Conservation (phyloP, 805 yeast genomes). For the Wickerhamomyces queroliae region DNA sequence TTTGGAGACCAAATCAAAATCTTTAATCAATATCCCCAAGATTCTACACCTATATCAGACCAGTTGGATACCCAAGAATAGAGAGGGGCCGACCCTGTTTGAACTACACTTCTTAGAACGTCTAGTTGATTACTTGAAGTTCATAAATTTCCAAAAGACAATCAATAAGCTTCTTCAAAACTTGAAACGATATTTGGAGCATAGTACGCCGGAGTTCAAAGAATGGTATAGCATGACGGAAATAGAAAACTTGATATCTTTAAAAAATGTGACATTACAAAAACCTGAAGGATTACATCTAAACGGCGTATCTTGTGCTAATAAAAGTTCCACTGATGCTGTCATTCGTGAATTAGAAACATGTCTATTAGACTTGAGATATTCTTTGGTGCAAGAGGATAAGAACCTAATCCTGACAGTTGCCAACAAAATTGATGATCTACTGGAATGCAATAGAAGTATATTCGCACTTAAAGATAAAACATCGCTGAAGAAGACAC, state of each 20-base stretch:
- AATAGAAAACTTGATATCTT: background rate
- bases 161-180: slow-evolving; percentile 6
- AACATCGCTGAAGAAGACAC: background rate
- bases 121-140: slow-evolving; percentile 15
- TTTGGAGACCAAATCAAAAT: slow-evolving; percentile 26
- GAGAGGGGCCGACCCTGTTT: slow-evolving; percentile 6
- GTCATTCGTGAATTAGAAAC: background rate
- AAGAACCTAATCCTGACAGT: too few relatives aligned
- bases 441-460: background rate
- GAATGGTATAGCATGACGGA: slow-evolving; percentile 10
- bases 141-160: slow-evolving; percentile 13
- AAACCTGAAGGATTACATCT: background rate
- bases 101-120: slow-evolving; percentile 14
- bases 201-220: slow-evolving; percentile 4
- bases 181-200: slow-evolving; percentile 8
- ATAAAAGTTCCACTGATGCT: background rate
- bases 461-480: slow-evolving; percentile 12
- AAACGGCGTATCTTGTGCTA: background rate
- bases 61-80: slow-evolving; percentile 25
- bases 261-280: background rate
- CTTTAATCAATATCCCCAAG: slow-evolving; percentile 24
- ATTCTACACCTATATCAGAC: slow-evolving; percentile 25
- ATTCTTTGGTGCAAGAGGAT: too few relatives aligned
- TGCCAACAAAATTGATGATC: slow-evolving; percentile 1
- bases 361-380: too few relatives aligned